Conservation (phyloP, 2,329 filamentous ascomycete genomes). For the Hymenotorrendiella dingleyae region DNA sequence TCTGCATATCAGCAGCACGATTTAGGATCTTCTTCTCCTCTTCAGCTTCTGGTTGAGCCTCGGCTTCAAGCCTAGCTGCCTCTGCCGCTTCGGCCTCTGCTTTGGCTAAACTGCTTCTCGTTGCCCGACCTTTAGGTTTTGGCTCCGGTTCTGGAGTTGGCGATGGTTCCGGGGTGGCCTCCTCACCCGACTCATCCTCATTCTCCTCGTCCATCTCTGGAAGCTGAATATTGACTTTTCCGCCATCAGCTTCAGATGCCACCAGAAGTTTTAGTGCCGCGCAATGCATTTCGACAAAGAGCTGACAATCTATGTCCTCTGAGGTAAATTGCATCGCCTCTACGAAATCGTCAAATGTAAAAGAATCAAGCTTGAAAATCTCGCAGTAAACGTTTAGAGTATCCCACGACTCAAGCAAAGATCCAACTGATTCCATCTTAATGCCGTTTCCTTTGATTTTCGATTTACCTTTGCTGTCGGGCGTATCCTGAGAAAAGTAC, state of each 20-base stretch:
- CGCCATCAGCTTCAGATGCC: constrained; percentile 65
- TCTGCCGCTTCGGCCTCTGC: constrained; percentile 66
- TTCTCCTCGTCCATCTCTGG: constrained; percentile 69
- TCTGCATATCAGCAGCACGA: constrained; percentile 70
- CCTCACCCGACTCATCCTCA: constrained; percentile 57
- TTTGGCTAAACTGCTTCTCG: constrained; percentile 79
- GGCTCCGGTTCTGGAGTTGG: constrained; percentile 67
- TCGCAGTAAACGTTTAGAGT: constrained; percentile 98
- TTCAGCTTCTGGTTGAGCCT: constrained; percentile 33
- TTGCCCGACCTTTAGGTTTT: constrained; percentile 63
- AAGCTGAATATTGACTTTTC: constrained; percentile 71
- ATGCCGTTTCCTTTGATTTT: constrained; percentile 54
- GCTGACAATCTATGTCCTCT: constrained; percentile 68
- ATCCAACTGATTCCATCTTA: constrained; percentile 77
- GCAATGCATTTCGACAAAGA: constrained; percentile 89
- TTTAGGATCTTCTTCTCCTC: constrained; percentile 48
- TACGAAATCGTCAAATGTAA: constrained; percentile 94
- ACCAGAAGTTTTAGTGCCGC: constrained; percentile 84
- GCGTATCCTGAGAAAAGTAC: constrained; percentile 65
- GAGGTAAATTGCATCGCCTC: constrained; percentile 78
- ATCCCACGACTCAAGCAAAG: constrained; percentile 87
- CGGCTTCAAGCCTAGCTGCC: constrained; percentile 41
- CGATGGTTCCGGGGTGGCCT: constrained; percentile 45
- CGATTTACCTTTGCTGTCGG: constrained; percentile 42
- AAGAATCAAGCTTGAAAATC: constrained; percentile 89